These are phyloP conservation scores for Ophiostoma ips DNA, from an alignment of 2,329 filamentous ascomycete genomes.

Conservation along the genomic window DNA sequence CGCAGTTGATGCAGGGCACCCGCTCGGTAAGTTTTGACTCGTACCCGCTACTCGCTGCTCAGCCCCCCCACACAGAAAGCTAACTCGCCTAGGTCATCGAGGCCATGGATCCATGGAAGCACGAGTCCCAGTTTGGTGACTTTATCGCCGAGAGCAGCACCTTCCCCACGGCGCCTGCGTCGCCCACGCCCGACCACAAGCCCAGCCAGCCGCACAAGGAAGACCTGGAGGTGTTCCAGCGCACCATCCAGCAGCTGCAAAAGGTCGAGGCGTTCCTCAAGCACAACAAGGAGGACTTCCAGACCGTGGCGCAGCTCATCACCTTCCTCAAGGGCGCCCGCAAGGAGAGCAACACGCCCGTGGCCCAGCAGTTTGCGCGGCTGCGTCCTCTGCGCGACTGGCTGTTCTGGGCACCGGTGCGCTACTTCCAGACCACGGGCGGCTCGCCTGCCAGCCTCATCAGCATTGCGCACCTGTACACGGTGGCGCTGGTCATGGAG, in stretches of 20 bases:
- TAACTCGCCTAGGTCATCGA: conserved; percentile 48
- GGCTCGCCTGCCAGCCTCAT: conserved; percentile 66
- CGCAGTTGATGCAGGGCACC: conserved; percentile 80
- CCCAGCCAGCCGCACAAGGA: conserved; percentile 53
- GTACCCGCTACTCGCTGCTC: too few species aligned
- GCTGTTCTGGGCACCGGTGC: conserved; percentile 91
- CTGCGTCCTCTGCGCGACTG: conserved; percentile 79
- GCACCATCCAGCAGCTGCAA: conserved; percentile 51
- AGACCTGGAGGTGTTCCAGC: conserved; percentile 53
- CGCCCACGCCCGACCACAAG: conserved; percentile 46
- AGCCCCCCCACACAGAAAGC: too few species aligned
- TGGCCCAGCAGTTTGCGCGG: conserved; percentile 76
- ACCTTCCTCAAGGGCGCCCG: conserved; percentile 60
- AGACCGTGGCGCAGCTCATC: conserved; percentile 54
- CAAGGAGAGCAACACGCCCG: conserved; percentile 54
- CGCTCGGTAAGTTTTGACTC: conserved; percentile 38
- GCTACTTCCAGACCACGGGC: conserved; percentile 60
- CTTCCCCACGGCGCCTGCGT: conserved; percentile 52
- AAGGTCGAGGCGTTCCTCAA: conserved; percentile 55
- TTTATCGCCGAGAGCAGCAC: conserved; percentile 70
- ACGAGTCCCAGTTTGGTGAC: conserved; percentile 73
- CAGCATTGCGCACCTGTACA: conserved; percentile 84
- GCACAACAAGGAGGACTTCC: conserved; percentile 54
- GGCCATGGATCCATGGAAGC: conserved; percentile 83
- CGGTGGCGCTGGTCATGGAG: conserved; percentile 73